Base-by-base conservation (phyloP, 2,329 filamentous ascomycete genomes). In the Apiospora hydei region DNA sequence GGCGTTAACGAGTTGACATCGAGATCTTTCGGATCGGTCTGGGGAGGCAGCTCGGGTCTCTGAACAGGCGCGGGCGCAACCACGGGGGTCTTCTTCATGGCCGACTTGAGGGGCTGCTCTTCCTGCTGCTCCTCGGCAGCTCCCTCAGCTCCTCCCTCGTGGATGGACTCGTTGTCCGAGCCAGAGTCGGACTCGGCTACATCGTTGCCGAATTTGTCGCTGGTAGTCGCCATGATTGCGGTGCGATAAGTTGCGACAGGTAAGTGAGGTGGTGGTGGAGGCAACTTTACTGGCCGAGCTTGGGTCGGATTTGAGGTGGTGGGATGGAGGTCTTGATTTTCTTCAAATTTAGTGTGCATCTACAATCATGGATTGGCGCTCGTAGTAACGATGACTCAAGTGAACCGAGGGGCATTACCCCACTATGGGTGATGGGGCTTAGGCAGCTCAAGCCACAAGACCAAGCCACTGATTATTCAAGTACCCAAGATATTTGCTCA, bases 11-110 rank as follows among this genome's bases (percentile, higher is more conserved):
- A 90, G 76, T 90, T 89, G 79, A 98, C 89, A 80, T 98, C 94
- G 80, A 99, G 89, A 78, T 95, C 92, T 82, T 93, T 91, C 79
- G 96, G 94, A 77, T 99, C 94, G 76, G 96, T 97, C 87, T 99
- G 96, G 78, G 95, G 94, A 78, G 96, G 96, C 72, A 94, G 88
- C 75, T 73, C 72, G 8, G 75, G 75, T 46, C 74, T 85, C 80
- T 83, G 77, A 68, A 89, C 87, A 71, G 90, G 84, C 72, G 86
- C 87, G 73, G 88, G 86, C 71, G 88, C 85, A 73, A 88, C 85
- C 73, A 91, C 84, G 51, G 85, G 88, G 71, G 87, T 83, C 85
- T 95, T 95, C 89, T 98, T 98, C 84, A 98, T 86, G 38, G 94
- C 91, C 66, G 95, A 94, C 89, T 97, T 97, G 80, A 91, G 84